Base-by-base conservation (phyloP, 176 grass and related monocot genomes). In the Avena atlantica region DNA sequence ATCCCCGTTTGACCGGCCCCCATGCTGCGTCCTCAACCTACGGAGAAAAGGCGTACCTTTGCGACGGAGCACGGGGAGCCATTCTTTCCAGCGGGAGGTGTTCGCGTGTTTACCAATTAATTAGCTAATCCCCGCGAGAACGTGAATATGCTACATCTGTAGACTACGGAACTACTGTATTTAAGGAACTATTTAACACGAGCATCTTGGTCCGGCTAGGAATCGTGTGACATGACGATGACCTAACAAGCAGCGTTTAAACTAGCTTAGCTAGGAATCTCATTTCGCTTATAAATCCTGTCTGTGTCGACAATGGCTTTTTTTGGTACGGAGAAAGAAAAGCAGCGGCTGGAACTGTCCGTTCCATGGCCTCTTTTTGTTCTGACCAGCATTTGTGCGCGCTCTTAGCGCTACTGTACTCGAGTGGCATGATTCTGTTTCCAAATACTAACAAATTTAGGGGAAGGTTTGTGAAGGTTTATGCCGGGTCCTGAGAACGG, bases 61-160 rank as follows among this genome's bases (percentile, higher is more conserved):
- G 37, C 19, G 13, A 78, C 17, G 87, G 87, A 84, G 25, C 73
- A 7, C 48, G 7, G 48, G 25, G 48, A 52, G 51, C 87, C 87
- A 59, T 84, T 70, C 74, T 78, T 88, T 88, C 57, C 15, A 3
- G 34, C 64, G 11, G 21, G 16, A 61, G 36, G 83, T 69, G 70
- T 62, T 49, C 50, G n/a, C n/a, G n/a, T 19, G 17, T 31, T 20
- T 53, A 69, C 13, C 16, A 81, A 48, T 48, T 48, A 48, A 48
- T 6, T 15, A 63, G 40, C 51, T 78, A 86, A 53, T 47, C 25
- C 11, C 42, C 51, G 21, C n/a, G 6, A 4, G 53, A 57, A 42
- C 74, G 19, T 4, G 49, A 70, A 48, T 17, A 49, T 48, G 70
- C 40, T 42, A 40, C 10, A 19, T 19, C 6, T 37, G 15, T 69